Evolutionary conservation across 768 basidiomycete species (phyloP), one percentile per base, ranked within the genome.

Genomic region (Saitozyma podzolica): DNA sequence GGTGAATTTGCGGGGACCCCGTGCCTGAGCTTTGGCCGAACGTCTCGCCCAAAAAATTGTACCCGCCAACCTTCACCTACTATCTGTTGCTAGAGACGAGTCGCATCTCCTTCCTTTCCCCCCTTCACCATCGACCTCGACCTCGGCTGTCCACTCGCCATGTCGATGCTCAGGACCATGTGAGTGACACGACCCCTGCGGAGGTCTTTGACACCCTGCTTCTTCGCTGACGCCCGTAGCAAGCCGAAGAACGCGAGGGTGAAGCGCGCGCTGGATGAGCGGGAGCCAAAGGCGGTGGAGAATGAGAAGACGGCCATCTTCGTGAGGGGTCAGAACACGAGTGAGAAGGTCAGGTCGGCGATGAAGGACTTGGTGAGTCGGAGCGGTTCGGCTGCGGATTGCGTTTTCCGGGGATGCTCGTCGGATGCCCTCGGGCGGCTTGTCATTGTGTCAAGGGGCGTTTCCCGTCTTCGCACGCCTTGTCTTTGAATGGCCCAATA

Each of bases 191-290:
- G n/a, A 45, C 42, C 43, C 20, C 41, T 49, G n/a, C 9, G 14
- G 9, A n/a, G 40, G 10, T 37, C 41, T 50, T 29, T 40, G 41
- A 10, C 39, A 41, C 29, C n/a, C 29, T 40, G 37, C 29, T 8
- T 39, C 49, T 17, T 40, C 43, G 61, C 67, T 68, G 42, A 67
- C 19, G 7, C 37, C 13, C n/a, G 16, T 48, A 89, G 88, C 73
- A 97, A 95, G 83, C 92, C 96, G 19, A 91, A 90, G 83, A 97
- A 95, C 84, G 94, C 96, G 7, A 86, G 95, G 42, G 89, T 90
- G 13, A 99, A 98, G 81, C 85, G 96, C 63, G 94, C 86, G 0
- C 72, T 94, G 69, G 90, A 90, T 40, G 90, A 89, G 42, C 85
- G 93, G 10, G 89, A 89, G 72, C 86, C 96, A 0, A 94, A 95